A percentile compares a stretch with the other conserved stretches of the same genome.
phyloP scores from a whole-genome alignment of 345 rosid genomes.

The Litchi chinensis region DNA sequence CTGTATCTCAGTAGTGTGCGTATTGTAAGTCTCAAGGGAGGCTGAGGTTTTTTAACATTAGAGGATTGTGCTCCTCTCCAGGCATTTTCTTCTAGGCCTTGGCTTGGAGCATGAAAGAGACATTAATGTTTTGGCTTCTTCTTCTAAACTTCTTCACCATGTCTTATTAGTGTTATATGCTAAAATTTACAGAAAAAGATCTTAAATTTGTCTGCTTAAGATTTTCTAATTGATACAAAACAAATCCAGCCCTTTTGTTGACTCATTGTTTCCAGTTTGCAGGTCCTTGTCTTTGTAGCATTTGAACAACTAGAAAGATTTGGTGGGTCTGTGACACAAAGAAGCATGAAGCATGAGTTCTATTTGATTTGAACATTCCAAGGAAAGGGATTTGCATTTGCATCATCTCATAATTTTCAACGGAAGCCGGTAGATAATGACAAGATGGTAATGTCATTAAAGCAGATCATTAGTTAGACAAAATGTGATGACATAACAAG shows the following conservation, averaged over 20 bases:
- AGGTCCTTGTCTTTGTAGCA: no score
- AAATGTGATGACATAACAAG: neutral
- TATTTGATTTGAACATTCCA: neutral
- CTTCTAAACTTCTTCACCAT: neutral
- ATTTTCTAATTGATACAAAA: neutral
- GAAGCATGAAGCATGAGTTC: neutral
- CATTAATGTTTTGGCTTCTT: constrained; percentile 1
- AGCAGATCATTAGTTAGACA: neutral
- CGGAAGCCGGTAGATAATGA: neutral
- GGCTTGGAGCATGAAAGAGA: neutral
- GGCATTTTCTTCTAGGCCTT: neutral
- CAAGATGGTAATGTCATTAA: neutral
- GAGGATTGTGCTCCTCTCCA: neutral
- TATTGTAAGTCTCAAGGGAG: neutral
- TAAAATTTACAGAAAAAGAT: neutral
- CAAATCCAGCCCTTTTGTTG: neutral
- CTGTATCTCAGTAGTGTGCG: neutral
- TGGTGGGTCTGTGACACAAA: constrained; percentile 8
- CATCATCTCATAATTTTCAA: neutral
- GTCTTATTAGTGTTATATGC: neutral
- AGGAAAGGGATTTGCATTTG: neutral
- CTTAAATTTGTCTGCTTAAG: neutral
- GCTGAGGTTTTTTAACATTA: neutral
- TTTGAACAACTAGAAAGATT: neutral
- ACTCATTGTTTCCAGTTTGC: no score